These are phyloP conservation scores for Sarocladium kiliense DNA, from an alignment of 2,329 filamentous ascomycete genomes.

Conservation along the genomic window DNA sequence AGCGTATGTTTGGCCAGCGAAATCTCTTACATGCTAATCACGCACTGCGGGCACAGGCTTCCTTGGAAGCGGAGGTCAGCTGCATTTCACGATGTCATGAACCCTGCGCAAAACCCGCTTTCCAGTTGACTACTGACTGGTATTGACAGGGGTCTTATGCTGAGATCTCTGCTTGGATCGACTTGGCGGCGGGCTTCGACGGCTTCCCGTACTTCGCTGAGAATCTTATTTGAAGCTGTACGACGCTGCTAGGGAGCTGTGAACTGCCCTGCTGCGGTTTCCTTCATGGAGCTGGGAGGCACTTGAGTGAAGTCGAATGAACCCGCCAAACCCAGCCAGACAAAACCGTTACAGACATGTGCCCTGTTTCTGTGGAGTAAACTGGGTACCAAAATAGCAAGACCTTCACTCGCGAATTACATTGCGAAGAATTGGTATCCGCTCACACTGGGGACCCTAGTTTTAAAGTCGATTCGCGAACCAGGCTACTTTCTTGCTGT, in stretches of 20 bases:
- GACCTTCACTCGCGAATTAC: not conserved
- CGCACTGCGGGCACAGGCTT: not conserved
- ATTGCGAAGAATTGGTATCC: not conserved
- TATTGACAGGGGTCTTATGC: not conserved
- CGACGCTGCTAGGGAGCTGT: not conserved
- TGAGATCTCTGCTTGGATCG: not conserved
- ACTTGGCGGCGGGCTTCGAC: not conserved
- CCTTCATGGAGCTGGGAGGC: too few relatives aligned
- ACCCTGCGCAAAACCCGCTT: not conserved
- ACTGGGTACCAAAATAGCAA: not conserved
- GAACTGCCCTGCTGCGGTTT: too few relatives aligned
- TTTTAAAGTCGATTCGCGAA: not conserved
- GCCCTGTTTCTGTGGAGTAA: not conserved
- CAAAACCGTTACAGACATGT: too few relatives aligned
- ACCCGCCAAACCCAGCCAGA: too few relatives aligned
- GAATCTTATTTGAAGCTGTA: not conserved
- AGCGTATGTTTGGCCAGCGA: not conserved
- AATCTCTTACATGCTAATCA: constrained; percentile 3
- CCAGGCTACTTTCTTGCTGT: not conserved
- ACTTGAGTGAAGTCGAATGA: too few relatives aligned
- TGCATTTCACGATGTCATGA: not conserved
- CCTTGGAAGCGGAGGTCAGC: not conserved
- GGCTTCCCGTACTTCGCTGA: not conserved
- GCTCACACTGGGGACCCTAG: not conserved
- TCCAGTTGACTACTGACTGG: not conserved